Evolutionary conservation across 2,329 filamentous ascomycete genomes (phyloP).

Genomic region (Colletotrichum sp.): DNA sequence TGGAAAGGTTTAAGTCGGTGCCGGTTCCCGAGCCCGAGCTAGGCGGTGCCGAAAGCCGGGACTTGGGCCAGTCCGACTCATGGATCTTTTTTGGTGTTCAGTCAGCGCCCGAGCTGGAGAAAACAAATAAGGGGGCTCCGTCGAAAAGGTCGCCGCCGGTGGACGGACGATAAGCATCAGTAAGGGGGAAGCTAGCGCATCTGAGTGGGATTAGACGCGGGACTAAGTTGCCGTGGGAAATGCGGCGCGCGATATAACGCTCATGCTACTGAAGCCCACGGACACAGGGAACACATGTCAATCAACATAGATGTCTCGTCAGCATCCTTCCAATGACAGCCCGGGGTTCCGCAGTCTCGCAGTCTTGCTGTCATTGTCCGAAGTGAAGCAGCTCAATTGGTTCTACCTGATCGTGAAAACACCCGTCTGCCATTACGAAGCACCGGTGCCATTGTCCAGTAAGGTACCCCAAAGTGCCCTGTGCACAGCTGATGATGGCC

Average conservation of each 20-base stretch:
- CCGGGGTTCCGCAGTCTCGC: background rate
- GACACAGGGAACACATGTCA: background rate
- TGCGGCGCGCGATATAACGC: background rate
- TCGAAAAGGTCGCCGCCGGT: background rate
- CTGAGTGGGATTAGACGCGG: background rate
- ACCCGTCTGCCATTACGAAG: background rate
- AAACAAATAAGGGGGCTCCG: background rate
- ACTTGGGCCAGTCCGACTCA: background rate
- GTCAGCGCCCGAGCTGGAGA: background rate
- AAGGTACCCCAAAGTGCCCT: background rate
- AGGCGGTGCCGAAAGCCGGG: conserved; percentile 1
- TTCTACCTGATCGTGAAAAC: background rate
- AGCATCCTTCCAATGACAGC: background rate
- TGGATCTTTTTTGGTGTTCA: background rate
- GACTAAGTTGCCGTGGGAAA: background rate
- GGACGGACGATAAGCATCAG: background rate
- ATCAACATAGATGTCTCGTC: background rate
- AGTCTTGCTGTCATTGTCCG: background rate
- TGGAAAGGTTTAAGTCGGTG: background rate
- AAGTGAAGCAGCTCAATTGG: background rate
- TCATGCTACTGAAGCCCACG: background rate
- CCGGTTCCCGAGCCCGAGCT: background rate
- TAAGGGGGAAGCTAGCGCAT: background rate
- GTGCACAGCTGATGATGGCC: background rate
- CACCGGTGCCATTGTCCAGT: background rate